These are phyloP conservation scores for Mariannaea sp. DNA, from an alignment of 2,329 filamentous ascomycete genomes.

Conservation along the genomic window DNA sequence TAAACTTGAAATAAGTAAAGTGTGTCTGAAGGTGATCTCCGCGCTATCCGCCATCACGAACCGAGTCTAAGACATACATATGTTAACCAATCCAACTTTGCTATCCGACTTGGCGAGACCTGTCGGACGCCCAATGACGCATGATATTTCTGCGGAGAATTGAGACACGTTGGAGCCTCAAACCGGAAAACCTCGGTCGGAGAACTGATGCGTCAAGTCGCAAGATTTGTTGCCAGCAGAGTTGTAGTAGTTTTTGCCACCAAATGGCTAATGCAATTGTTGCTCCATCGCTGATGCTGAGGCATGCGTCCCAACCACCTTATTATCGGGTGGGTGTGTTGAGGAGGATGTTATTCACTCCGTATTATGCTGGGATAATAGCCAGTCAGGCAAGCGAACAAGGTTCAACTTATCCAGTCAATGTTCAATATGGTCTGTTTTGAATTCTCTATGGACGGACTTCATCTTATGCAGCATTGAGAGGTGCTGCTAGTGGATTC, in stretches of 20 bases:
- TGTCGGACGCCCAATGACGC: background rate
- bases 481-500: conserved; percentile 31
- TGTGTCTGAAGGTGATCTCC: conserved; percentile 3
- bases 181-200: conserved; percentile 9
- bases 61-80: conserved; percentile 4
- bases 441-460: conserved; percentile 13
- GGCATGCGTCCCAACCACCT: conserved; percentile 3
- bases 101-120: background rate
- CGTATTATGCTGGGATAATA: background rate
- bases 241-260: background rate
- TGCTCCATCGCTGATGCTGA: background rate
- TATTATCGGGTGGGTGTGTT: background rate
- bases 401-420: conserved; percentile 5
- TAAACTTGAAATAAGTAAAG: background rate
- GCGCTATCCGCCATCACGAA: background rate
- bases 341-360: background rate
- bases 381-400: background rate
- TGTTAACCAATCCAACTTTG: background rate
- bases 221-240: background rate
- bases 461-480: conserved; percentile 24
- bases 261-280: background rate
- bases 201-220: background rate
- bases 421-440: conserved; percentile 9
- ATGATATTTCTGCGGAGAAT: conserved; percentile 4
- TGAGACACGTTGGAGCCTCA: conserved; percentile 10